Base-by-base conservation (phyloP, 1,284 basidiomycete genomes). In the Veloporphyrellus conicus region DNA sequence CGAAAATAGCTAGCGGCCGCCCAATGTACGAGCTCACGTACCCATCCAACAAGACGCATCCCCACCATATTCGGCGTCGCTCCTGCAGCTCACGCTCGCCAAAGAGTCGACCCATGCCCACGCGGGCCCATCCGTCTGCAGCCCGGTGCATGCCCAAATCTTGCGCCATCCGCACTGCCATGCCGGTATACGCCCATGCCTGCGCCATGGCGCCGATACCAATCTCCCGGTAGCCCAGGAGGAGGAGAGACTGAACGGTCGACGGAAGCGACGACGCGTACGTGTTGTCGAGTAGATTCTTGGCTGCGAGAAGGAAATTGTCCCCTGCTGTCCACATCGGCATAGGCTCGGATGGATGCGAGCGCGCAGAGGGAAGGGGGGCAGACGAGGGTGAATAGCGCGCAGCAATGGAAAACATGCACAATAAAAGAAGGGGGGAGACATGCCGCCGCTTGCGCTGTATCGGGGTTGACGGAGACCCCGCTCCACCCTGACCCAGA, bases 201-300 rank as follows among this genome's bases (percentile, higher is more conserved):
- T 87, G 81, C 9, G 85, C 83, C 90, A 90, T 93, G 14, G 86
- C 85, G 20, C 90, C 90, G 49, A 90, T 87, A 2, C 90, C 90
- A 27, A 90, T 78, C 67, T 93, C 89, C 16, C 90, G 76, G 63
- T 87, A 91, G 8, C 84, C 84, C 67, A 92, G 76, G 20, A 93
- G 72, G 5, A 93, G 72, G 20, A 93, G 68, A 7, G 89, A 82
- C 62, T 91, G 89, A 44, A 82, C 83, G 0, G 85, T 90, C 19
- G 80, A 77, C 9, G 87, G 75, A 14, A 80, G 70, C 3, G 71
- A 82, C 16, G 76, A 76, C 1, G 84, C 78, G 56, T 87, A 88
- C 4, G 78, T 74, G 45, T 70, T 70, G 63, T 85, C 79, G 12
- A 92, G 71, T n/a, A 90, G 68, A 16, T 69, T 64, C 59, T 88